Evolutionary conservation across 257 asterid genomes (phyloP), one percentile per base, ranked within the genome.

Genomic region (Anisodus tanguticus): DNA sequence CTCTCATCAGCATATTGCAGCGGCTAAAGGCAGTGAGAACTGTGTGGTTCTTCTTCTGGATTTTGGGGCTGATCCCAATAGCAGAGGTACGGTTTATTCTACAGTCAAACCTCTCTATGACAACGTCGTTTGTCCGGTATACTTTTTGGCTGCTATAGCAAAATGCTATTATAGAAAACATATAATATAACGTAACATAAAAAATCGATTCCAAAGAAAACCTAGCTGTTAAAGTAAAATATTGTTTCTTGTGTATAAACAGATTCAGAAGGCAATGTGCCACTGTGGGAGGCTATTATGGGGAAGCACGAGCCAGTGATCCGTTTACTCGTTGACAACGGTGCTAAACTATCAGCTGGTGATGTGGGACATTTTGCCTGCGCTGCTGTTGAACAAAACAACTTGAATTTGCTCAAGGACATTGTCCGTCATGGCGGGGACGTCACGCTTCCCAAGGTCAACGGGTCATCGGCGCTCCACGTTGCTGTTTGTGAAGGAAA

Each of bases 41-140:
- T 94, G 97, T 15, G 97, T 88, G 83, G 89, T 86, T 77, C 93
- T 96, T 74, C 91, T 96, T 88, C 92, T 96, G 60, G 99, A 94
- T 83, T 92, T 62, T 45, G 97, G 94, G 13, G 98, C 99, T 0
- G 89, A 94, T 87, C 94, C 97, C 43, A 96, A 93, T 49, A 84
- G 85, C 70, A 89, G 92, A 94, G 99, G 99, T 96, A 88, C 45
- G 35, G 6, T 51, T 39, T 31, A 31, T 31, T 31, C 35, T 31
- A 31, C 35, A 31, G 35, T 31, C 35, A 31, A 31, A 31, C 35
- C 35, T 31, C 35, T 31, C 35, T 31, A 31, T 31, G 35, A 31
- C 35, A 31, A 31, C 2, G 2, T 31, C 35, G 35, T 31, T 31
- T 31, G 35, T 26, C 35, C 35, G 35, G 35, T 31, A 31, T 31